phyloP scores from a whole-genome alignment of 441 rosid genomes.

The Bocquillonia castaneifolia region DNA sequence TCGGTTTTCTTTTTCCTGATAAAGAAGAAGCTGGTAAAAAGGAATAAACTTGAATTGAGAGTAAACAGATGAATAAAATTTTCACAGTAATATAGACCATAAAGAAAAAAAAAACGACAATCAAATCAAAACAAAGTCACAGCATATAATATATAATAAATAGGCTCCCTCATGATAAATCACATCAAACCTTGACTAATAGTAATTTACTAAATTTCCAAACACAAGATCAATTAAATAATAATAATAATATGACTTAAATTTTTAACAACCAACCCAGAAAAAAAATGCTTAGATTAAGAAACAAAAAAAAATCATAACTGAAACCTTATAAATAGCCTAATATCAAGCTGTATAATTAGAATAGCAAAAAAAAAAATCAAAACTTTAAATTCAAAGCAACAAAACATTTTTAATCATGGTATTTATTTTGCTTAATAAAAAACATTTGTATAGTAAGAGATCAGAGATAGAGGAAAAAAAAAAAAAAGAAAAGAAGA shows the following conservation, averaged over 20 bases:
- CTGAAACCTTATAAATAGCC: not conserved
- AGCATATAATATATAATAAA: constrained; percentile 15
- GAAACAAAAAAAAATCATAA: not conserved
- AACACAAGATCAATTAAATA: not conserved
- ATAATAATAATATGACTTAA: not conserved
- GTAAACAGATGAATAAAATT: not conserved
- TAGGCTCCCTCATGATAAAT: constrained; percentile 26
- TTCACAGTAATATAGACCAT: not conserved
- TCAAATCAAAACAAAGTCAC: constrained; percentile 14
- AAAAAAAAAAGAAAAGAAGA: not conserved
- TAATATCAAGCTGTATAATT: not conserved
- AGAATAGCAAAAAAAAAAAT: not conserved
- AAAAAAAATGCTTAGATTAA: too few relatives aligned
- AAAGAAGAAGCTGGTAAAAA: constrained; percentile 3
- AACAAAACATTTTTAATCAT: too few relatives aligned
- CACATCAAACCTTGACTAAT: constrained; percentile 31
- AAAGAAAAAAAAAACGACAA: constrained; percentile 10
- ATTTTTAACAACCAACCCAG: not conserved
- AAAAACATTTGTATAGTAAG: too few relatives aligned
- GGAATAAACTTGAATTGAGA: constrained; percentile 1
- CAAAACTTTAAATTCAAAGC: not conserved
- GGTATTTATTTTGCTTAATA: too few relatives aligned
- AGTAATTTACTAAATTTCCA: not conserved
- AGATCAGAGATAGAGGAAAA: not conserved
- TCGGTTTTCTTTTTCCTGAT: not conserved